Evolutionary conservation across 2,329 filamentous ascomycete species (phyloP).

Genomic region (Calonectria pseudoreteaudii): DNA sequence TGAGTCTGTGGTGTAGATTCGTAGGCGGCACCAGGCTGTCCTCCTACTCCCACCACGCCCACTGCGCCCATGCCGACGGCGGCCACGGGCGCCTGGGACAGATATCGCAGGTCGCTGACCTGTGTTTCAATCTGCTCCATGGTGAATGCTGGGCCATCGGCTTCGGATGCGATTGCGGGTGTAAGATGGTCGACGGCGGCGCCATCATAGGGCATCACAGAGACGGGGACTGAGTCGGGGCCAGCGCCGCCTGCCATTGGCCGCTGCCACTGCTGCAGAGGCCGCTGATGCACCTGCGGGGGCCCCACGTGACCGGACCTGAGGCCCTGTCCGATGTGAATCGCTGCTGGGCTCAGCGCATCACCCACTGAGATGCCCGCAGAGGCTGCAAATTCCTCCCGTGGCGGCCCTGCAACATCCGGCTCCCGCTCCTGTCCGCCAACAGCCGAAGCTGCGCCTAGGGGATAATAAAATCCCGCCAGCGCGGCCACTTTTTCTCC

Average conservation of each 20-base stretch:
- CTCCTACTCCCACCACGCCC: constrained; percentile 35
- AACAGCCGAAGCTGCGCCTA: constrained; percentile 27
- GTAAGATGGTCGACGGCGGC: constrained; percentile 16
- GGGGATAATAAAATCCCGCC: constrained; percentile 33
- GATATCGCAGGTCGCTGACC: constrained; percentile 65
- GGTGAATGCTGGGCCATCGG: constrained; percentile 37
- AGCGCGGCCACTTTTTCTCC: constrained; percentile 24
- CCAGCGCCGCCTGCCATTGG: neutral
- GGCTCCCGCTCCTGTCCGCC: neutral
- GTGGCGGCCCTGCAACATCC: constrained; percentile 25
- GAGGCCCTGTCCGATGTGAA: constrained; percentile 9
- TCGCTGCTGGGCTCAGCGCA: neutral
- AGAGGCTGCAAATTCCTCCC: constrained; percentile 18
- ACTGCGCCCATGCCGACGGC: constrained; percentile 36
- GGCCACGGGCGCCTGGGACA: constrained; percentile 54
- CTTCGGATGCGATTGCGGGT: constrained; percentile 20
- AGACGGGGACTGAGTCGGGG: constrained; percentile 17
- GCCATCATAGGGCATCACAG: constrained; percentile 27
- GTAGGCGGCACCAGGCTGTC: constrained; percentile 45
- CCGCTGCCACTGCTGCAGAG: constrained; percentile 10
- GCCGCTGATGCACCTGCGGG: neutral
- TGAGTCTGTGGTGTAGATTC: constrained; percentile 47
- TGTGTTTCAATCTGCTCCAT: constrained; percentile 69
- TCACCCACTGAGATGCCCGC: constrained; percentile 5
- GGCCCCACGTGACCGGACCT: constrained; percentile 15